Percentiles rank a stretch among this genome's conserved stretches.
These are phyloP conservation scores for Cnidoscolus chayamansa DNA, from an alignment of 441 rosid genomes.

Conservation along the genomic window DNA sequence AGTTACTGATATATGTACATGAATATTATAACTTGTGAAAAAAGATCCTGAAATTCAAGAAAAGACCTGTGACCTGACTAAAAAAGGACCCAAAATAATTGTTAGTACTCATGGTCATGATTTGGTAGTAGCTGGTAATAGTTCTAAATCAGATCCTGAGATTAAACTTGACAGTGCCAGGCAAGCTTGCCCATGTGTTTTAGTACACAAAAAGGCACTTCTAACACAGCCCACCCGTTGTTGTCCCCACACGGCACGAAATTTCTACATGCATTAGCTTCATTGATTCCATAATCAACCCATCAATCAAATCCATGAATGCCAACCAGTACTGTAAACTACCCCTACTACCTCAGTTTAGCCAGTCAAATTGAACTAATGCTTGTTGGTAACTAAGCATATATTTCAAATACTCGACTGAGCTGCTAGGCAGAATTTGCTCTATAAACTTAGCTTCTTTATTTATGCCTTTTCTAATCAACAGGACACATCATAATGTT, in stretches of 20 bases:
- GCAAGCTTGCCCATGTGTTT: conserved; percentile 29
- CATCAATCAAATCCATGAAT: conserved; percentile 52
- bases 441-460: conserved; percentile 19
- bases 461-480: conserved; percentile 28
- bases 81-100: conserved; percentile 9
- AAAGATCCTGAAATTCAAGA: conserved; percentile 20
- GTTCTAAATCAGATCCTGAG: conserved; percentile 25
- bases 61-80: conserved; percentile 23
- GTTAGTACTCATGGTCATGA: conserved; percentile 17
- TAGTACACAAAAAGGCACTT: conserved; percentile 34
- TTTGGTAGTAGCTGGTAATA: conserved; percentile 2
- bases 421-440: not conserved
- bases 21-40: conserved; percentile 3
- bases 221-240: conserved; percentile 45
- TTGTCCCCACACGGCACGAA: conserved; percentile 47
- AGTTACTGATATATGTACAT: not conserved
- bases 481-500: conserved; percentile 25
- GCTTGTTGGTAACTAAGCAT: not conserved
- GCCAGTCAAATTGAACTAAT: not conserved
- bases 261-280: conserved; percentile 29
- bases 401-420: not conserved
- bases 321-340: conserved; percentile 22
- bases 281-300: conserved; percentile 43
- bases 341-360: conserved; percentile 12
- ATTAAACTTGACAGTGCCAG: conserved; percentile 16